Evolutionary conservation across 441 rosid genomes (phyloP), one percentile per base, ranked within the genome.

Genomic region (Manihot esculenta): DNA sequence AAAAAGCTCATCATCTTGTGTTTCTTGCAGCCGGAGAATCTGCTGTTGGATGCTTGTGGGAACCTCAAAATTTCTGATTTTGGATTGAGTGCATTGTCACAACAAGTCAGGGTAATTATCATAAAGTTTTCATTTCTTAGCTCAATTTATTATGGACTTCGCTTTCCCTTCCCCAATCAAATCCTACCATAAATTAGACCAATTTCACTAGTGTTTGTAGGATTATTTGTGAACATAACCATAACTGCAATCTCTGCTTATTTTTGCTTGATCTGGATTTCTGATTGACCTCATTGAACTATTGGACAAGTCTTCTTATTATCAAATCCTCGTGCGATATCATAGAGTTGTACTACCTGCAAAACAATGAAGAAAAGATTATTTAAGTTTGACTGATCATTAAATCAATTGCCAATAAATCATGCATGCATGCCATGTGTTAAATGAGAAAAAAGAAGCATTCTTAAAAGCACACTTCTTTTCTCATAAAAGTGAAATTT

Each of bases 21-120:
- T 75, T 65, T 60, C 23, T 78, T 82, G 73, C 88, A 94, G 99
- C 99, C 97, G n/a, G 99, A 94, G 76, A 94, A 94, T 76, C 72
- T 94, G 73, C 85, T 94, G 10, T 78, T 94, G 81, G 97, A 92
- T 89, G 83, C 88, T 8, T 63, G 42, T 75, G 99, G 96, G 60
- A 87, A 85, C 84, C 97, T 94, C 69, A 94, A 92, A 84, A 94
- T 94, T 77, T 94, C 99, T 62, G 99, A 94, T 82, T 94, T 94
- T 82, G 99, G 99, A 76, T 74, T 94, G 81, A 92, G 99, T 88
- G 99, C 95, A 33, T 76, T 94, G 82, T 94, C 99, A 45, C 90
- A 84, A 70, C 95, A 94, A 94, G 93, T 94, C 80, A 82, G 91
- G 99, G 99, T 94, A 94, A 84, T 64, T 62, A 59, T 74, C 33